These are phyloP conservation scores for Colletotrichum sp. DNA, from an alignment of 2,329 filamentous ascomycete species.

Conservation along the genomic window DNA sequence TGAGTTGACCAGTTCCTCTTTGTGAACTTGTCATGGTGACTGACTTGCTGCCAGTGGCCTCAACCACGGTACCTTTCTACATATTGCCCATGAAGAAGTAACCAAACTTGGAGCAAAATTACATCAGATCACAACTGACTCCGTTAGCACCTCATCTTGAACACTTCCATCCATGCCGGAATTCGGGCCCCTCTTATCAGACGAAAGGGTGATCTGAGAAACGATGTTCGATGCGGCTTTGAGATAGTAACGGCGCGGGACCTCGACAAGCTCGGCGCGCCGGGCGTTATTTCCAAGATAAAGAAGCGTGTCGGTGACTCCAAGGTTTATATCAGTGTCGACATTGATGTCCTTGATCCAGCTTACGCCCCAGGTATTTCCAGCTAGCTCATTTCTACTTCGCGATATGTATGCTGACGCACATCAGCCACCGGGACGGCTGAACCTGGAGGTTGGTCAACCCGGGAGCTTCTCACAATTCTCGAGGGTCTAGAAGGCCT, in stretches of 20 bases:
- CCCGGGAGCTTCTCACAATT: slow-evolving; percentile 76
- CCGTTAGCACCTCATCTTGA: slow-evolving; percentile 53
- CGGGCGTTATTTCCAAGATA: slow-evolving; percentile 69
- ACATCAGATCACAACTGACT: background rate
- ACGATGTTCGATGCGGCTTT: slow-evolving; percentile 65
- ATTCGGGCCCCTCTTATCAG: slow-evolving; percentile 59
- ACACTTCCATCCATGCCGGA: slow-evolving; percentile 66
- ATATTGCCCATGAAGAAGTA: slow-evolving; percentile 65
- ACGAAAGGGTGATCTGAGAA: slow-evolving; percentile 54
- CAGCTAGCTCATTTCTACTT: background rate
- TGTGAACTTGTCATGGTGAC: background rate
- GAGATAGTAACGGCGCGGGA: slow-evolving; percentile 64
- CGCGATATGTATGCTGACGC: background rate
- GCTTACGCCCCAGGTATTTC: slow-evolving; percentile 61
- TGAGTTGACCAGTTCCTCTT: slow-evolving; percentile 32
- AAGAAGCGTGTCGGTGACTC: slow-evolving; percentile 56
- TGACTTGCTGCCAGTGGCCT: slow-evolving; percentile 40
- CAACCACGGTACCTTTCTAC: slow-evolving; percentile 67
- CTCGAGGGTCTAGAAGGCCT: slow-evolving; percentile 73
- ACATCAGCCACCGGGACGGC: slow-evolving; percentile 72
- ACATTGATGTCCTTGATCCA: slow-evolving; percentile 83
- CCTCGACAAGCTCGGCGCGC: slow-evolving; percentile 72
- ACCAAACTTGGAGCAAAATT: background rate
- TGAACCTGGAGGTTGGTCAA: slow-evolving; percentile 82
- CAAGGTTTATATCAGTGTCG: slow-evolving; percentile 73